phyloP scores from a whole-genome alignment of 768 basidiomycete species.

The Xerocomellus dryophilus region DNA sequence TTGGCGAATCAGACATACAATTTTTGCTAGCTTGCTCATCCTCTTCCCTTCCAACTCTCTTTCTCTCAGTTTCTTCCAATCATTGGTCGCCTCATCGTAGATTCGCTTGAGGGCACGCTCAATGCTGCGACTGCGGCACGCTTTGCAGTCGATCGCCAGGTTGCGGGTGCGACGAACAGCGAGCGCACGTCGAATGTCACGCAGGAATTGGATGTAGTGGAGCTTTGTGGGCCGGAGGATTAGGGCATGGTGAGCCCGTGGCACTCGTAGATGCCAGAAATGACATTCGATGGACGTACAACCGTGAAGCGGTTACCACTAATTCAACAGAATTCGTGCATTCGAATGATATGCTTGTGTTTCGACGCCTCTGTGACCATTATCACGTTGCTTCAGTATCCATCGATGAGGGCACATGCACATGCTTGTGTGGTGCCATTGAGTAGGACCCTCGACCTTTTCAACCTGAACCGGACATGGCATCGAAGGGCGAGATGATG shows the following conservation, averaged over 20 bases:
- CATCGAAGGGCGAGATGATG: no score
- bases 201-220: constrained; percentile 42
- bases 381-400: no score
- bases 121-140: constrained; percentile 48
- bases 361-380: no score
- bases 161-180: constrained; percentile 17
- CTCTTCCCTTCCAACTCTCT: background rate
- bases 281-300: background rate
- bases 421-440: no score
- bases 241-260: background rate
- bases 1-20: background rate
- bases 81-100: constrained; percentile 73
- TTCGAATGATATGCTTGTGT: no score
- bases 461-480: no score
- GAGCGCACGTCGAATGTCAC: constrained; percentile 17
- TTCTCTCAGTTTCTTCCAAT: constrained; percentile 75
- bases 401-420: no score
- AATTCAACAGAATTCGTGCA: no score
- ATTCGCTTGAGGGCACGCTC: constrained; percentile 65
- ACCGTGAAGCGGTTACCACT: background rate
- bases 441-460: no score
- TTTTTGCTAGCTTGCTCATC: background rate
- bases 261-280: background rate
- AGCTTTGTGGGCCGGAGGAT: constrained; percentile 51
- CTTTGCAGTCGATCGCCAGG: constrained; percentile 60